phyloP scores from a whole-genome alignment of 345 rosid genomes.

The Geranium rotundifolium region DNA sequence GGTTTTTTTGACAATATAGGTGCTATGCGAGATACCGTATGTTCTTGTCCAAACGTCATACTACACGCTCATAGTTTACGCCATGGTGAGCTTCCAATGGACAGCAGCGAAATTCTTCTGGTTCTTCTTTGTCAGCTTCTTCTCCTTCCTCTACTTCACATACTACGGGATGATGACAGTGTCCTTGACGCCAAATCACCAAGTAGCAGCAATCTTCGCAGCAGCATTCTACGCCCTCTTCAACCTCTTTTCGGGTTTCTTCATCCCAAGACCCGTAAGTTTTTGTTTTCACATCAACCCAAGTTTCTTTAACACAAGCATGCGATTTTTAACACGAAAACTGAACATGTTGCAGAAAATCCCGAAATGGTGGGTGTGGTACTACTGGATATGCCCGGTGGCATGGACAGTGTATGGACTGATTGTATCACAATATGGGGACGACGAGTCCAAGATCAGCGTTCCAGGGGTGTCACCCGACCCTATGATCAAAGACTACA shows the following conservation, averaged over 20 bases:
- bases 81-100: constrained; percentile 16
- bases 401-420: constrained; percentile 45
- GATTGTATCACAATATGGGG: constrained; percentile 34
- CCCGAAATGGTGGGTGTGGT: constrained; percentile 52
- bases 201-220: constrained; percentile 19
- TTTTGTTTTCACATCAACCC: not conserved
- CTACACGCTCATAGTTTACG: constrained; percentile 14
- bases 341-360: constrained; percentile 24
- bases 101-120: constrained; percentile 14
- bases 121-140: constrained; percentile 19
- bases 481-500: constrained; percentile 18
- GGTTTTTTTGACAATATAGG: constrained; percentile 6
- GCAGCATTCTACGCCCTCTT: constrained; percentile 17
- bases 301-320: too few relatives aligned
- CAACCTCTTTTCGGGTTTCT: constrained; percentile 20
- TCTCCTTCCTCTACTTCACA: constrained; percentile 21
- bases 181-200: constrained; percentile 18
- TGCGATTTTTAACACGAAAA: too few relatives aligned
- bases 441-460: constrained; percentile 13
- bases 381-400: constrained; percentile 34
- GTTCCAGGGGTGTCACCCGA: constrained; percentile 10
- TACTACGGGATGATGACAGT: constrained; percentile 21
- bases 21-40: constrained; percentile 15
- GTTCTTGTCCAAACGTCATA: constrained; percentile 14
- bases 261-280: constrained; percentile 19